Base-by-base conservation (phyloP, 306 rosid genomes). In the Aeschynomene evenia region DNA sequence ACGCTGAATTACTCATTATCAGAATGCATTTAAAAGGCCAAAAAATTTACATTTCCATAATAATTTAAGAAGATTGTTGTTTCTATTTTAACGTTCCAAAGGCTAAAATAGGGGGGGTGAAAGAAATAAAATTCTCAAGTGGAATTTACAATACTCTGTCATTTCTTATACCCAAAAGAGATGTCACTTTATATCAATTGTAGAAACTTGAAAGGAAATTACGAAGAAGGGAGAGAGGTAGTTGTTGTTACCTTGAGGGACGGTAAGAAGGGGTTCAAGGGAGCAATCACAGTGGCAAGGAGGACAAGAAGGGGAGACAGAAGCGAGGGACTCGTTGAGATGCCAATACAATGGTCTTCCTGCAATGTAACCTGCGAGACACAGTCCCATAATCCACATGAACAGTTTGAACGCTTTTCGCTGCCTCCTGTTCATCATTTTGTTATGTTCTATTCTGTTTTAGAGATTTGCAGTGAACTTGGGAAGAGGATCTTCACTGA, bases 221-320 rank as follows among this genome's bases (percentile, higher is more conserved):
- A n/a, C 7, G 28, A 50, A 50, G 3, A n/a, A n/a, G 20, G 19
- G 11, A 3, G 3, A n/a, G 16, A 71, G 14, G 52, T 23, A 7
- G 7, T 9, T 24, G 70, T 37, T 56, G 39, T n/a, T 14, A 79
- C 88, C 88, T 4, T 78, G 76, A 2, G 82, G 80, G 54, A 81
- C 63, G 20, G 82, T 56, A 70, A 84, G 65, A 72, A 84, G 84
- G 45, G 85, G 84, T 23, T 81, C 71, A 55, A 79, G 75, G 42
- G 88, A 75, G 43, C 88, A 84, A 74, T 84, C 88, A 59, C 88
- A 84, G 9, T 14, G 77, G 45, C 85, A 81, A 75, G 80, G 78
- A 71, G 76, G 84, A 43, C 85, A 81, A 54, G 71, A 33, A 37
- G 76, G 43, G 53, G 77, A 78, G 51, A 70, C 7, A 16, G 79